Percentiles rank a stretch among this genome's conserved stretches.
Conservation (phyloP, 371 early-diverging fungal genomes). For the Rhizopus stolonifer region DNA sequence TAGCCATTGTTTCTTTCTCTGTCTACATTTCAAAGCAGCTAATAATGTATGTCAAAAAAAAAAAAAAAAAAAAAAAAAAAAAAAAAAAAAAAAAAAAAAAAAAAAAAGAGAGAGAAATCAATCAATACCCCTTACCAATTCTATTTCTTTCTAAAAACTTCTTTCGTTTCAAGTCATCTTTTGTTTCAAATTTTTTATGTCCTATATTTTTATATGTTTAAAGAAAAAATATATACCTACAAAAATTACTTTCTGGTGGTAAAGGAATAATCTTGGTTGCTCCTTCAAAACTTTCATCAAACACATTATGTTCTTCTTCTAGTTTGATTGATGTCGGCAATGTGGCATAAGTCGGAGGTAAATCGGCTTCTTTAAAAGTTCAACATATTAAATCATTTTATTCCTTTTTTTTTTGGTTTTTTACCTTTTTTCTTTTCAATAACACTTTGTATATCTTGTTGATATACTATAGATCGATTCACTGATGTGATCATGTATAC, state of each 20-base stretch:
- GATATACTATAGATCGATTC: no score
- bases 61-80: no score
- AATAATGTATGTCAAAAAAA: no score
- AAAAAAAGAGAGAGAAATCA: no score
- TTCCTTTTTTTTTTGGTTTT: no score
- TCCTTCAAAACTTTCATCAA: constrained; percentile 29
- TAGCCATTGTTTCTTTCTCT: constrained; percentile 69
- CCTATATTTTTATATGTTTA: background rate
- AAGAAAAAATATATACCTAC: background rate
- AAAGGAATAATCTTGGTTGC: background rate
- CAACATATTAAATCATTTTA: no score
- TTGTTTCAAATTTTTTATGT: constrained; percentile 1
- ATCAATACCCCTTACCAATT: constrained; percentile 71
- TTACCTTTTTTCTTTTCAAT: no score
- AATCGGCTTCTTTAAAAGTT: constrained; percentile 8
- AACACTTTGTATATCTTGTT: no score
- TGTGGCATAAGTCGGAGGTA: constrained; percentile 21
- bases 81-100: no score
- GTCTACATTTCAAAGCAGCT: constrained; percentile 74
- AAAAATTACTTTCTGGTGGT: background rate
- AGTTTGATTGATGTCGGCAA: constrained; percentile 23
- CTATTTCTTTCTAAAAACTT: constrained; percentile 85
- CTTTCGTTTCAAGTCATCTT: constrained; percentile 68
- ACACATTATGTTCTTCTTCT: constrained; percentile 29
- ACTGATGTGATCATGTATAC: no score